Evolutionary conservation across 208 protist genomes (phyloP).

Genomic region (Balamuthia mandrillaris): DNA sequence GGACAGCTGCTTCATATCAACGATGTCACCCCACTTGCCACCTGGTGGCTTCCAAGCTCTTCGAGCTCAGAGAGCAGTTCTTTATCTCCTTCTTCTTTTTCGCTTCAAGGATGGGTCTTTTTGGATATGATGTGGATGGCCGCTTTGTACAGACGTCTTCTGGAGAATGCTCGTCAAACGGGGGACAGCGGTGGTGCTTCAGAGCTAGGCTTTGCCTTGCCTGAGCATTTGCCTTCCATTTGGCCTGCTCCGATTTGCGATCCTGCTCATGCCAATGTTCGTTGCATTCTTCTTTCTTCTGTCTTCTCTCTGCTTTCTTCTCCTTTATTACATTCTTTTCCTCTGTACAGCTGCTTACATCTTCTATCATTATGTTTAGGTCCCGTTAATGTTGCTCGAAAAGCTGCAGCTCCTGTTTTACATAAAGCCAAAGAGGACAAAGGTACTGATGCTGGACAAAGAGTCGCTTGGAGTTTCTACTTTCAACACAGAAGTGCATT

Average conservation of each 20-base stretch:
- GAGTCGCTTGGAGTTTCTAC: background rate
- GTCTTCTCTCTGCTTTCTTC: no score
- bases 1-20: no score
- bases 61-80: no score
- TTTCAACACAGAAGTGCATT: background rate
- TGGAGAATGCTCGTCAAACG: background rate
- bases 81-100: no score
- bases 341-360: background rate
- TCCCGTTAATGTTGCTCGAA: background rate
- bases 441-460: slow-evolving; percentile 1
- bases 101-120: background rate
- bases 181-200: background rate
- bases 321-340: background rate
- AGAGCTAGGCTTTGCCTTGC: background rate
- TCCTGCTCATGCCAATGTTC: no score
- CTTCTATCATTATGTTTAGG: background rate
- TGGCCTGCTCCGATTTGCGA: background rate
- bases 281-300: no score
- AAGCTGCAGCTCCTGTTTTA: background rate
- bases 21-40: no score
- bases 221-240: background rate
- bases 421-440: background rate
- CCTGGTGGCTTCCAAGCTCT: no score
- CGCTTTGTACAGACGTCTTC: background rate
- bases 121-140: background rate